Base-by-base conservation (phyloP, 169 alveolate genomes). In the Plasmodium fragile region DNA sequence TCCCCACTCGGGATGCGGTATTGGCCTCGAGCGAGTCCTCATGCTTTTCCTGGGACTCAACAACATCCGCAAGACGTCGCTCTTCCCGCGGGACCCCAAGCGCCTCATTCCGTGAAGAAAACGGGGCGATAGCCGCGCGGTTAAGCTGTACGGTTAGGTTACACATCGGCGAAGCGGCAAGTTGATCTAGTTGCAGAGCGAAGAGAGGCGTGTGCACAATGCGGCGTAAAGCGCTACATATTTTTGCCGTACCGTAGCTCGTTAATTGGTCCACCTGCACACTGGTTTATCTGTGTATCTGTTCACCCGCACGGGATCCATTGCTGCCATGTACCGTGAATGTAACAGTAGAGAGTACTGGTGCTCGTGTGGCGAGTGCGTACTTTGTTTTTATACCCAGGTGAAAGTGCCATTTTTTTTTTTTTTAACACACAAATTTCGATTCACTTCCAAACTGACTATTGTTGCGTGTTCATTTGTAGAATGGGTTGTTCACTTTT, bases 1-100 rank as follows among this genome's bases (percentile, higher is more conserved):
- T 39, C 99, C 99, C 30, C 99, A 99, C 93, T 99, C 99, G 0
- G 99, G 99, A 71, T 98, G 99, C 79, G 99, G 99, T 30, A 98
- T 99, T 83, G 99, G 99, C 52, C 98, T 99, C 78, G 99, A 99
- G 94, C 98, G 99, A 82, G 99, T 99, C 41, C 99, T 99, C 34
- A 99, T 99, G 99, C 97, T 99, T 71, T 97, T 95, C 85, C 92
- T 97, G 78, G 99, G 99, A 28, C 96, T 99, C 30, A 98, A 98
- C 92, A 99, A 99, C 96, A 98, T 99, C 92, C 98, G 99, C 92
- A 98, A 98, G 94, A 97, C 99, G 41, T 98, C 99, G 28, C 95
- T 99, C 96, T 99, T 99, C 98, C 99, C 99, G 3, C 98, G 99
- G 95, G 99, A 99, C 95, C 99, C 99, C 39, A 98, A 98, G 95